Evolutionary conservation across 2,329 filamentous ascomycete genomes (phyloP).

Genomic region (Podosphaera fusca): DNA sequence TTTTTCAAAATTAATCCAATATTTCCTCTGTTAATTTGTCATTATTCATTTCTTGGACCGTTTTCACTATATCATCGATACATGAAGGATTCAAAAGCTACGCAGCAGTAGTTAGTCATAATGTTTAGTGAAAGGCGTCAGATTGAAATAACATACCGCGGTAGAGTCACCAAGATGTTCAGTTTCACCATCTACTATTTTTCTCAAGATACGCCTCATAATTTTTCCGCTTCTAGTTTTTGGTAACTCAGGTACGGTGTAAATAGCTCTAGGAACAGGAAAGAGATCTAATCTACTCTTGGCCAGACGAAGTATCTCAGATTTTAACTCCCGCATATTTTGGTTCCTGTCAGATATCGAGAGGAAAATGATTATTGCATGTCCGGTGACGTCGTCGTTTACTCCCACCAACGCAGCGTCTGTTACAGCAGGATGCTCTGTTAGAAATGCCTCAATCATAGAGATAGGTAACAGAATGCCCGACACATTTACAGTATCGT

Average conservation of each 20-base stretch:
- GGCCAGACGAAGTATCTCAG: constrained; percentile 19
- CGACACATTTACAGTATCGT: constrained; percentile 95
- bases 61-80: too few species aligned
- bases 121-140: neutral
- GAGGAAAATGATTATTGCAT: constrained; percentile 94
- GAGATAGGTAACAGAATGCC: constrained; percentile 91
- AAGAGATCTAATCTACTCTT: constrained; percentile 71
- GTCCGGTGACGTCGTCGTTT: constrained; percentile 78
- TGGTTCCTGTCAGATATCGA: constrained; percentile 71
- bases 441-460: constrained; percentile 89
- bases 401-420: constrained; percentile 93
- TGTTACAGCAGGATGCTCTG: constrained; percentile 73
- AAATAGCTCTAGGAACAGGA: constrained; percentile 68
- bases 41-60: too few species aligned
- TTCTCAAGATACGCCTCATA: constrained; percentile 88
- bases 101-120: too few species aligned
- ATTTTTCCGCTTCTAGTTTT: constrained; percentile 98
- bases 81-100: too few species aligned
- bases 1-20: too few species aligned
- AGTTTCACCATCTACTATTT: constrained; percentile 92
- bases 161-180: constrained; percentile 86
- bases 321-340: constrained; percentile 61
- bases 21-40: too few species aligned
- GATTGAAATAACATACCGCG: constrained; percentile 31
- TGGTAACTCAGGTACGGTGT: constrained; percentile 75